Evolutionary conservation across 805 yeast species (phyloP).

Genomic region (Ogataea paradorogensis): DNA sequence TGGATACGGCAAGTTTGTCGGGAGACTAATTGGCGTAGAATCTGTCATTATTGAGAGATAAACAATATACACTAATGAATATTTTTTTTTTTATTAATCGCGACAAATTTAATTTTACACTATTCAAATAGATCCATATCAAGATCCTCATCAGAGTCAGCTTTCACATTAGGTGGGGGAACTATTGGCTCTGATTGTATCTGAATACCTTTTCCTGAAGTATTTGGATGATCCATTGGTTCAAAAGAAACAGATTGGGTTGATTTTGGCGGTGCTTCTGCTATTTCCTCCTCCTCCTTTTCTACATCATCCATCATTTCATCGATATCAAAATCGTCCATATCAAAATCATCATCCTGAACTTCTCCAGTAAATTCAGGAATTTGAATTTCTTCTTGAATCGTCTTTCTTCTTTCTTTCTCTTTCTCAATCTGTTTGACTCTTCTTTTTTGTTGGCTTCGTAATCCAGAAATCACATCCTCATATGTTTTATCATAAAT

Average conservation of each 20-base stretch:
- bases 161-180: neutral
- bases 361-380: slow-evolving; percentile 22
- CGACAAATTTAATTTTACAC: slow-evolving; percentile 2
- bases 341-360: slow-evolving; percentile 23
- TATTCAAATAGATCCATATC: slow-evolving; percentile 11
- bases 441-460: slow-evolving; percentile 33
- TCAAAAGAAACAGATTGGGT: neutral
- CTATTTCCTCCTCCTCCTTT: neutral
- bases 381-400: slow-evolving; percentile 17
- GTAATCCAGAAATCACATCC: slow-evolving; percentile 27
- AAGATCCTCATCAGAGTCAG: slow-evolving; percentile 5
- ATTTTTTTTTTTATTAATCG: slow-evolving; percentile 5
- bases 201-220: too few relatives aligned
- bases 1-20: slow-evolving; percentile 66
- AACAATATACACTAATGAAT: slow-evolving; percentile 3
- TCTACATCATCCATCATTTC: slow-evolving; percentile 20
- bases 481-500: slow-evolving; percentile 22
- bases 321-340: slow-evolving; percentile 32
- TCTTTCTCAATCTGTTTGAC: slow-evolving; percentile 27
- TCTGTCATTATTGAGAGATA: slow-evolving; percentile 22
- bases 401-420: slow-evolving; percentile 29
- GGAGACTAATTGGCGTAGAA: slow-evolving; percentile 50
- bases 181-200: neutral
- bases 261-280: neutral
- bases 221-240: neutral